Base-by-base conservation (phyloP, 768 basidiomycete genomes). In the Rhodotorula sphaerocarpa region DNA sequence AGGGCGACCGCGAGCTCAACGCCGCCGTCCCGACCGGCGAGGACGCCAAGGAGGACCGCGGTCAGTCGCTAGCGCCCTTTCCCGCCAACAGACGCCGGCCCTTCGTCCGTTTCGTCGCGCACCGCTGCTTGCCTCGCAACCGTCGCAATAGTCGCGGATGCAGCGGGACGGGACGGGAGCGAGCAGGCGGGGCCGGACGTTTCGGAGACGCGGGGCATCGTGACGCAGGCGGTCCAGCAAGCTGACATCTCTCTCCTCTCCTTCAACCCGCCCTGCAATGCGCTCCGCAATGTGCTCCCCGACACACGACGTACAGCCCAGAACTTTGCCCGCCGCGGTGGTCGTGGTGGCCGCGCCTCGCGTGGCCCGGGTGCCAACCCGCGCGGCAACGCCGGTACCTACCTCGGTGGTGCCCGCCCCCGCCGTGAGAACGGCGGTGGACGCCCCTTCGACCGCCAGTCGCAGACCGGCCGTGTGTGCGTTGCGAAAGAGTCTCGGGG, bases 361-460 rank as follows among this genome's bases (percentile, higher is more conserved):
- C 63, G 54, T 28, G 55, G 39, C 50, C 28, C 57, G 48, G 74
- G 75, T 50, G 65, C 70, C 30, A 72, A 73, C 55, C 72, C 82
- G 50, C 79, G 71, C 55, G 69, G 70, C 46, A 73, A 82, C 70
- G 77, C 80, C 55, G 77, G 80, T 56, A 79, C 76, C 66, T 75
- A 75, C 70, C 74, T 75, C 25, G 79, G 83, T 15, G 70, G 70
- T 43, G 82, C 84, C 67, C 63, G 71, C 59, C 59, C 65, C 55
- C 56, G 73, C 68, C 69, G 73, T 48, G 69, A 70, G 61, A 65
- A 70, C 56, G 74, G 72, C 68, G 83, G 82, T 60, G 86, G 86
- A 63, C 85, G 88, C 75, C 79, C 82, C 66, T 88, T 83, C 74
- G 91, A 93, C 79, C 87, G 80, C 77, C 89, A 90, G 77, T 87